phyloP scores from a whole-genome alignment of 129 eudicot species.

The Logfia minima region DNA sequence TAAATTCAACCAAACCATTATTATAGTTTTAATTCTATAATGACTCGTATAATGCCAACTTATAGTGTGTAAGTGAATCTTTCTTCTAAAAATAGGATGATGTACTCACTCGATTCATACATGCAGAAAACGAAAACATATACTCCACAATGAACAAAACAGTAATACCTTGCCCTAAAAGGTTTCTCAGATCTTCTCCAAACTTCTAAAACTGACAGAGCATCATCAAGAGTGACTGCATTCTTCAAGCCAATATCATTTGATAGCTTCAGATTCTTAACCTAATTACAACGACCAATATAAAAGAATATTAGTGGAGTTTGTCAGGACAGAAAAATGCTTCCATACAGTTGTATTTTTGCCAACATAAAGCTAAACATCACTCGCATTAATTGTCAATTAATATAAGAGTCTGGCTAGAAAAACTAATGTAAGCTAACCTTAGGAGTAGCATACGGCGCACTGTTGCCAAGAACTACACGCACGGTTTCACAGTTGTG shows the following conservation, averaged over 20 bases:
- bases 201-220: constrained; percentile 44
- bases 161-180: constrained; percentile 63
- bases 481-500: constrained; percentile 66
- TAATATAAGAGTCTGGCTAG: not conserved
- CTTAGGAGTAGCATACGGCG: constrained; percentile 75
- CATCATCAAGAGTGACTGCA: constrained; percentile 58
- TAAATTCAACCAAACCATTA: not conserved
- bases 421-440: constrained; percentile 38
- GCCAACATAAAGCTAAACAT: not conserved
- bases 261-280: constrained; percentile 54
- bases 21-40: not conserved
- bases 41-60: not conserved
- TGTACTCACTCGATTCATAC: not conserved
- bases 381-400: not conserved
- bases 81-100: not conserved
- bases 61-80: not conserved
- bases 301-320: not conserved
- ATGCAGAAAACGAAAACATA: not conserved
- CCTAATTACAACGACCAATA: constrained; percentile 39
- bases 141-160: not conserved
- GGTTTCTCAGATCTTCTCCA: constrained; percentile 55
- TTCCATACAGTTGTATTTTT: not conserved
- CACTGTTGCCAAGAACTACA: constrained; percentile 55
- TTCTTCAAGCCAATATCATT: constrained; percentile 62
- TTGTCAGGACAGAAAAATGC: not conserved